A percentile compares a stretch with the other conserved stretches of the same genome.
These are phyloP conservation scores for Candida sanyiensis DNA, from an alignment of 805 yeast species.

Conservation along the genomic window DNA sequence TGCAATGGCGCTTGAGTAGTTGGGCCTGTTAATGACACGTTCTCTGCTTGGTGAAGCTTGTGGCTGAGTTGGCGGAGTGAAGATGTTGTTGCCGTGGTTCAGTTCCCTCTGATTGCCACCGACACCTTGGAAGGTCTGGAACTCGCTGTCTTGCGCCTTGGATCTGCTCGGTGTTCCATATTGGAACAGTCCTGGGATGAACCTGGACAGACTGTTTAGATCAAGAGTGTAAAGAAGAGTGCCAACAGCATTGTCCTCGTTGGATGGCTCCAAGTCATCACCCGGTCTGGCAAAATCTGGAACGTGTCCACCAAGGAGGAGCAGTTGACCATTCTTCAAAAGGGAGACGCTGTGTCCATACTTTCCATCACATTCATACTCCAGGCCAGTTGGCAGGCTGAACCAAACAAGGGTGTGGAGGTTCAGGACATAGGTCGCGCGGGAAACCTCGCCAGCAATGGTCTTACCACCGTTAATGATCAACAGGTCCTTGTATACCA, in stretches of 20 bases:
- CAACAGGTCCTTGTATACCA: slow-evolving; percentile 70
- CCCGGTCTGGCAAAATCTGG: slow-evolving; percentile 54
- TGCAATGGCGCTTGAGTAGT: no score
- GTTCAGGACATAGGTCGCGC: slow-evolving; percentile 69
- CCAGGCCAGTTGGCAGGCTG: slow-evolving; percentile 44
- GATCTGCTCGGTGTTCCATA: slow-evolving; percentile 31
- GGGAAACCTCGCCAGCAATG: slow-evolving; percentile 59
- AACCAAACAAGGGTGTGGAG: slow-evolving; percentile 70
- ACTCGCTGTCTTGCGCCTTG: slow-evolving; percentile 16
- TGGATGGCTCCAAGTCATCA: slow-evolving; percentile 48
- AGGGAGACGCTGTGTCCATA: slow-evolving; percentile 88
- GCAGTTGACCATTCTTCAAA: slow-evolving; percentile 56
- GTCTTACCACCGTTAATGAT: slow-evolving; percentile 89
- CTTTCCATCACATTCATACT: slow-evolving; percentile 66
- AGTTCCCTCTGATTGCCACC: neutral
- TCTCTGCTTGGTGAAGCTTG: slow-evolving; percentile 13
- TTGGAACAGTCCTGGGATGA: slow-evolving; percentile 34
- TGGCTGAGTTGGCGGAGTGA: slow-evolving; percentile 24
- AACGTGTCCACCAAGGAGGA: slow-evolving; percentile 91
- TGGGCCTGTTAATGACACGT: slow-evolving; percentile 10
- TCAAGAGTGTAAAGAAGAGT: slow-evolving; percentile 64
- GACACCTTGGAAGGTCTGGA: slow-evolving; percentile 15
- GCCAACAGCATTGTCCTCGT: slow-evolving; percentile 48
- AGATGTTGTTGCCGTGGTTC: slow-evolving; percentile 17
- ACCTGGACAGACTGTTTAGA: slow-evolving; percentile 29